Evolutionary conservation across 2,329 filamentous ascomycete genomes (phyloP).

Genomic region (Pseudogymnoascus sp.): DNA sequence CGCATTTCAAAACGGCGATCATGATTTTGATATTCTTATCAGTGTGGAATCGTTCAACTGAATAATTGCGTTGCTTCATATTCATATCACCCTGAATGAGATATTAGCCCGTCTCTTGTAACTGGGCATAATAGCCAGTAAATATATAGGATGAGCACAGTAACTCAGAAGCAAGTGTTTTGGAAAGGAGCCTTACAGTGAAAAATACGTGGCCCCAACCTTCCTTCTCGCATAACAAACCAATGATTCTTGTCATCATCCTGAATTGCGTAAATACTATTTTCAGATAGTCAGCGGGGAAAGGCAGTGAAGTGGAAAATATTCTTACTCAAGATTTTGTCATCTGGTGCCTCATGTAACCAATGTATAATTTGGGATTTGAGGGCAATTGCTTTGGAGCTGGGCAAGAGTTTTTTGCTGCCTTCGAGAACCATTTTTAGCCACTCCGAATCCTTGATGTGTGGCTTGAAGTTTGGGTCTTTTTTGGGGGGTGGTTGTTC

Average conservation of each 20-base stretch:
- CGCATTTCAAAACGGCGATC: constrained; percentile 49
- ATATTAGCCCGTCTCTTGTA: no score
- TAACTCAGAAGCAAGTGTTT: no score
- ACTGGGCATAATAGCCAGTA: no score
- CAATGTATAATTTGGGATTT: constrained; percentile 32
- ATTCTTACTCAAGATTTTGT: constrained; percentile 39
- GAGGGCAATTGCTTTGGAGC: constrained; percentile 34
- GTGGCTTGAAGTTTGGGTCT: constrained; percentile 20
- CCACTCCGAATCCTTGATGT: constrained; percentile 20
- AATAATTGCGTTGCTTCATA: constrained; percentile 36
- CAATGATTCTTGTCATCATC: constrained; percentile 44
- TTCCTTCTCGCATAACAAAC: constrained; percentile 41
- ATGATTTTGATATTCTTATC: constrained; percentile 38
- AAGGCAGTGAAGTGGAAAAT: not conserved
- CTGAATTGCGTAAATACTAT: constrained; percentile 55
- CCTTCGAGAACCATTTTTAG: constrained; percentile 20
- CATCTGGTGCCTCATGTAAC: constrained; percentile 35
- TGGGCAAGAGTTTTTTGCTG: constrained; percentile 26
- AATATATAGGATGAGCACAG: no score
- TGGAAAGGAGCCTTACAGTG: constrained; percentile 26
- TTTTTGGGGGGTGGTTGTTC: not conserved
- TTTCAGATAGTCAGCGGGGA: not conserved
- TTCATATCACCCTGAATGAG: constrained; percentile 39
- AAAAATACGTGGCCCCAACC: constrained; percentile 37
- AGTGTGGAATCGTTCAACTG: constrained; percentile 40